Conservation (phyloP, 805 yeast genomes). For the Kuraishia ogatae region DNA sequence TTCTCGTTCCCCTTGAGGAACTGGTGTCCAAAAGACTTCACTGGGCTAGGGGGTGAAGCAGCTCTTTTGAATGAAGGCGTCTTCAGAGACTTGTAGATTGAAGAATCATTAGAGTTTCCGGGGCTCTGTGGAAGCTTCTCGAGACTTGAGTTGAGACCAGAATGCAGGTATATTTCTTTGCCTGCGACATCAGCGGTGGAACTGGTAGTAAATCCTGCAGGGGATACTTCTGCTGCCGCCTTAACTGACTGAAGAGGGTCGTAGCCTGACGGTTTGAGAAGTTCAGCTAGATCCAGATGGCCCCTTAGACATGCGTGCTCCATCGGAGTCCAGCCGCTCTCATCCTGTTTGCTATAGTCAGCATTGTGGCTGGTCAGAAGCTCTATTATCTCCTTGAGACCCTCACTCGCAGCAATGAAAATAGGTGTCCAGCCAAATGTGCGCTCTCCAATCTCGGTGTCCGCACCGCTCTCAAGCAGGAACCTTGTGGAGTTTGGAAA, state of each 20-base stretch:
- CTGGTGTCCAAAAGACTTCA: constrained; percentile 81
- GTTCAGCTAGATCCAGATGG: constrained; percentile 59
- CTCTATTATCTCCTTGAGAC: constrained; percentile 48
- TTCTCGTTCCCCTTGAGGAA: constrained; percentile 58
- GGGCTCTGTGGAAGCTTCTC: constrained; percentile 11
- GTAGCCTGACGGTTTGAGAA: constrained; percentile 43
- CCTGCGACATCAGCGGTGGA: background rate
- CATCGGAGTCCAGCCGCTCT: constrained; percentile 95
- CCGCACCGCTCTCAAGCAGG: constrained; percentile 52
- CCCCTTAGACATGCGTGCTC: constrained; percentile 93
- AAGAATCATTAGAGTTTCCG: background rate
- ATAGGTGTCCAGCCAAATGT: constrained; percentile 94
- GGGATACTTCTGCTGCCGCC: background rate
- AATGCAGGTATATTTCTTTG: constrained; percentile 1
- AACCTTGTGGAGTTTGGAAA: constrained; percentile 41
- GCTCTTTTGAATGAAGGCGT: background rate
- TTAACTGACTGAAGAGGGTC: constrained; percentile 16
- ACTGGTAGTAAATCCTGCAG: background rate
- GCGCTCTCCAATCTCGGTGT: constrained; percentile 66
- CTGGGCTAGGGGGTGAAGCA: constrained; percentile 34
- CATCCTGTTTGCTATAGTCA: constrained; percentile 50
- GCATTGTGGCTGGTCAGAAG: constrained; percentile 48
- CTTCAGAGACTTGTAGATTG: constrained; percentile 6
- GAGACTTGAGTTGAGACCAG: constrained; percentile 8
- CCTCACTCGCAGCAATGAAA: constrained; percentile 85